Conservation (phyloP, 306 rosid genomes). For the Glycyrrhiza uralensis region DNA sequence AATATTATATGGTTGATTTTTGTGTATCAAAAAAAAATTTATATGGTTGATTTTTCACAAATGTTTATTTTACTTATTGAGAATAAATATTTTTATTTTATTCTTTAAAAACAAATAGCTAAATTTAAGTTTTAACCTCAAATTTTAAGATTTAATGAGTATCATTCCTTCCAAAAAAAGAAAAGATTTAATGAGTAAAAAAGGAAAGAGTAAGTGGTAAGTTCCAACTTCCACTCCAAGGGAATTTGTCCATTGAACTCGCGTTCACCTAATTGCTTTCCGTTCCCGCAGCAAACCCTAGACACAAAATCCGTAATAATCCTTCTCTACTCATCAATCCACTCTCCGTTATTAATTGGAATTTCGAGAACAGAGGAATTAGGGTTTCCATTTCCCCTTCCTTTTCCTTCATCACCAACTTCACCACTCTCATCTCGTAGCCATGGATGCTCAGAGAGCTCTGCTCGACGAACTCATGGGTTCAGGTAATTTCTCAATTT, state of each 20-base stretch:
- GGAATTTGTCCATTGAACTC: background rate
- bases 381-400: background rate
- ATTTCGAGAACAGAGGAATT: background rate
- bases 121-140: no score
- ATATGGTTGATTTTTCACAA: no score
- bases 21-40: no score
- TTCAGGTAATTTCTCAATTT: constrained; percentile 47
- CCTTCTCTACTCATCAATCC: background rate
- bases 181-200: no score
- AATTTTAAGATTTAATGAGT: no score
- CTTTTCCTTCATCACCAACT: background rate
- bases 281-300: constrained; percentile 15
- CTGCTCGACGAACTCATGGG: constrained; percentile 99
- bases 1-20: no score
- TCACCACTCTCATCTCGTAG: background rate
- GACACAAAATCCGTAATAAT: background rate
- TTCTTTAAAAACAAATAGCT: no score
- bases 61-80: no score
- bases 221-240: no score
- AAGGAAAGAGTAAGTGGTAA: no score
- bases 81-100: no score
- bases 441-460: constrained; percentile 99
- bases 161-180: no score
- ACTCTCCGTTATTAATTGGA: background rate
- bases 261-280: background rate